Percentiles rank a stretch among this genome's conserved stretches.
Conservation (phyloP, 495 filamentous ascomycete species). For the Aspergillus campestris region DNA sequence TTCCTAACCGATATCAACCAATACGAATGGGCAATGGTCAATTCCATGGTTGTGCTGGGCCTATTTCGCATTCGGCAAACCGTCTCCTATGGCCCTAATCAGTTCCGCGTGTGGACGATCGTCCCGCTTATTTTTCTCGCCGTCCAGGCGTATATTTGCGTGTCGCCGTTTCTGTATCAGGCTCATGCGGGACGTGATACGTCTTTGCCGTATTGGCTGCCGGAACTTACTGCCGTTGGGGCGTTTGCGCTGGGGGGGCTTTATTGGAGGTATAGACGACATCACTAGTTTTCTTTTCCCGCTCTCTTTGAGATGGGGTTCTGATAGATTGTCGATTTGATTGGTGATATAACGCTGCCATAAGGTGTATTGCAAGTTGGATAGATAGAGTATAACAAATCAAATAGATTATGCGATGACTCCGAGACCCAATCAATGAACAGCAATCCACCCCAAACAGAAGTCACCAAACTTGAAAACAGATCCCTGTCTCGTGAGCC, state of each 20-base stretch:
- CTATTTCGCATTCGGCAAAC: not conserved
- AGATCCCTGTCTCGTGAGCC: no score
- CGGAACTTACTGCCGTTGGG: not conserved
- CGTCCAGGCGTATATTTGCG: not conserved
- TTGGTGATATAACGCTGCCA: no score
- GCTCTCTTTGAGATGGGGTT: no score
- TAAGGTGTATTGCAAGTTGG: no score
- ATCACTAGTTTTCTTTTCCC: no score
- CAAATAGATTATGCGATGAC: no score
- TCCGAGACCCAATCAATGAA: no score
- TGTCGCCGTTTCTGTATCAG: not conserved
- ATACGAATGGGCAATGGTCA: not conserved
- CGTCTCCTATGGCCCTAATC: not conserved
- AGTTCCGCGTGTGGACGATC: not conserved
- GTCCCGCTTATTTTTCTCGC: not conserved
- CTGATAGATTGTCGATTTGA: no score
- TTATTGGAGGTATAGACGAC: not conserved
- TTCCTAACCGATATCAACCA: conserved; percentile 1
- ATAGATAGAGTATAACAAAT: no score
- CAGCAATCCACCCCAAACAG: no score
- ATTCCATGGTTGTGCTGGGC: not conserved
- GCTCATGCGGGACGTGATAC: not conserved
- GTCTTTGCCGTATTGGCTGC: not conserved
- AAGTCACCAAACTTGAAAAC: no score
- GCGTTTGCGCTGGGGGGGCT: not conserved